Base-by-base conservation (phyloP, 1,284 basidiomycete genomes). In the Pseudozyma sp. region DNA sequence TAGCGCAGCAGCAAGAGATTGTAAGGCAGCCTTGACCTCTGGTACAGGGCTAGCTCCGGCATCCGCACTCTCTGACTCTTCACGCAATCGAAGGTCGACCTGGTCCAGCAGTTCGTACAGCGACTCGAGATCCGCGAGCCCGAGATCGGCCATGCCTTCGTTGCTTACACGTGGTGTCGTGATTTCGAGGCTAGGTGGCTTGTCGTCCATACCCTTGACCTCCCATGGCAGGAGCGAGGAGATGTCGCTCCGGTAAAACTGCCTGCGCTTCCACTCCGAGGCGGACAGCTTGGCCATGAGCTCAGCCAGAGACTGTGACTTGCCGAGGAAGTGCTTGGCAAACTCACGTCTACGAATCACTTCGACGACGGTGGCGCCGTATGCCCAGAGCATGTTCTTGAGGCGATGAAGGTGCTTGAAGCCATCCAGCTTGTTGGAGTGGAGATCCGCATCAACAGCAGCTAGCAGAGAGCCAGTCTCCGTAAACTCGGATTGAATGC, bases 281-380 rank as follows among this genome's bases (percentile, higher is more conserved):
- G 77, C 78, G 9, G 77, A 75, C 9, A 80, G 39, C 44, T 79
- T 75, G 16, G 82, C 82, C 81, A 85, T 82, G 49, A 85, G 76
- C 65, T 85, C 82, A 1, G 83, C 83, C 10, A 85, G 59, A 21
- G 69, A 61, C 52, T 83, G 78, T 4, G 79, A 76, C 43, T 80
- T 77, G 42, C 53, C 54, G 11, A 84, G 56, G 54, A 83, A 83
- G 43, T 70, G 63, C 16, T 59, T 66, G 5, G 70, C 69, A 84
- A 96, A 97, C 83, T 96, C 93, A 70, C 92, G 92, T 58, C 96
- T 87, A 59, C 95, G 88, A 0, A 96, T 92, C 40, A 96, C 90
- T 86, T 99, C 96, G 12, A 96, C 89, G 1, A 97, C 89, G 0
- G 95, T 94, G 1, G 94, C 92, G 0, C 93, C 93, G 85, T 99